phyloP scores from a whole-genome alignment of 2,329 filamentous ascomycete genomes.

The Penicillium concentricum region DNA sequence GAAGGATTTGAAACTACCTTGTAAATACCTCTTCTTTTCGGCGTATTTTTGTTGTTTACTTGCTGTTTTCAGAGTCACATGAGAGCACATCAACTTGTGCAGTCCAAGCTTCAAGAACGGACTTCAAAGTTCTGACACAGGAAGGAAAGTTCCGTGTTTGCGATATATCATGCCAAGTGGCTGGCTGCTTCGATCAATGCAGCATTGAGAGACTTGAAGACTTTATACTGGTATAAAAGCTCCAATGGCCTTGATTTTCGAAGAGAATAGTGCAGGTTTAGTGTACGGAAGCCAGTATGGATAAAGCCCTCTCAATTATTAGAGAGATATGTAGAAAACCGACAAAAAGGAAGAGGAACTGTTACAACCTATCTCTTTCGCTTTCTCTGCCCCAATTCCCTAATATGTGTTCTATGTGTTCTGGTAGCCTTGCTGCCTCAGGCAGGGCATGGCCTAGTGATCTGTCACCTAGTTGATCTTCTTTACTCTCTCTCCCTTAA shows the following conservation, averaged over 20 bases:
- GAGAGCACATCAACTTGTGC: no score
- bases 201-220: neutral
- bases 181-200: neutral
- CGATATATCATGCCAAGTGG: neutral
- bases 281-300: no score
- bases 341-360: no score
- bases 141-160: neutral
- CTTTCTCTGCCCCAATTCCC: no score
- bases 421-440: no score
- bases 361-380: no score
- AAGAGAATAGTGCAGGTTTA: neutral
- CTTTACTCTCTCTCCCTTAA: no score
- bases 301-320: no score
- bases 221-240: neutral
- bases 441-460: no score
- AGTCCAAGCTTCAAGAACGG: neutral
- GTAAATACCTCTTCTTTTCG: neutral
- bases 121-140: neutral
- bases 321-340: no score
- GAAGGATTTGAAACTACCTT: neutral
- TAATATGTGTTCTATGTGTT: no score
- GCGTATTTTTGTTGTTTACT: neutral
- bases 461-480: no score
- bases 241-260: neutral
- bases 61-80: neutral